phyloP scores from a whole-genome alignment of 305 asterid species.

The Rubia occidens region DNA sequence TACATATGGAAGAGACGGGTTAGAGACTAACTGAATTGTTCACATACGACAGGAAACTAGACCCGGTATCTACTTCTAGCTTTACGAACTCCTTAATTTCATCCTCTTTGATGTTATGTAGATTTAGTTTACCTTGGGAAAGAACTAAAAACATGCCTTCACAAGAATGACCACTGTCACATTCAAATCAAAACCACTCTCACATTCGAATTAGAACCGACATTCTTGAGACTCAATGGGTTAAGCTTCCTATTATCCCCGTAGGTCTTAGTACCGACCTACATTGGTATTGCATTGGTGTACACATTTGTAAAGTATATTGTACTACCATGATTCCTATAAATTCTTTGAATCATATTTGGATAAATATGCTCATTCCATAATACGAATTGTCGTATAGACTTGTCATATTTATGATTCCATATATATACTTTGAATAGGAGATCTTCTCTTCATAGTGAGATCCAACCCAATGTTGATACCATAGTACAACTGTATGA shows the following conservation, averaged over 20 bases:
- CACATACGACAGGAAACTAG: conserved; percentile 32
- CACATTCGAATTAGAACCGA: conserved; percentile 1
- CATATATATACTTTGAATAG: too few relatives aligned
- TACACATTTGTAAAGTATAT: conserved; percentile 19
- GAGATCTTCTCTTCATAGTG: too few relatives aligned
- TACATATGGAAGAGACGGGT: not conserved
- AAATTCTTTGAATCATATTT: too few relatives aligned
- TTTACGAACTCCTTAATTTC: conserved; percentile 21
- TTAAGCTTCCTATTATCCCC: not conserved
- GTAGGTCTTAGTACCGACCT: not conserved
- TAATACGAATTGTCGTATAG: too few relatives aligned
- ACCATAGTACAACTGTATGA: too few relatives aligned
- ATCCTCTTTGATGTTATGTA: conserved; percentile 20
- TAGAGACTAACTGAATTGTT: conserved; percentile 39
- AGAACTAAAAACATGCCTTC: conserved; percentile 25
- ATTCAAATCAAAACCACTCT: not conserved
- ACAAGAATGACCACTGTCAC: conserved; percentile 5
- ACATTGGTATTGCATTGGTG: conserved; percentile 35
- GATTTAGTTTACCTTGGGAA: conserved; percentile 8
- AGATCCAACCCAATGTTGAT: too few relatives aligned
- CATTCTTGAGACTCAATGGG: conserved; percentile 17
- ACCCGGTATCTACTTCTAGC: not conserved
- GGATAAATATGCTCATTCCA: too few relatives aligned
- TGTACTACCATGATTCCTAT: not conserved
- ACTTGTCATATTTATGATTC: too few relatives aligned